Percentiles rank a stretch among this genome's conserved stretches.
phyloP scores from a whole-genome alignment of 495 filamentous ascomycete species.

The Bryoglossum gracile region DNA sequence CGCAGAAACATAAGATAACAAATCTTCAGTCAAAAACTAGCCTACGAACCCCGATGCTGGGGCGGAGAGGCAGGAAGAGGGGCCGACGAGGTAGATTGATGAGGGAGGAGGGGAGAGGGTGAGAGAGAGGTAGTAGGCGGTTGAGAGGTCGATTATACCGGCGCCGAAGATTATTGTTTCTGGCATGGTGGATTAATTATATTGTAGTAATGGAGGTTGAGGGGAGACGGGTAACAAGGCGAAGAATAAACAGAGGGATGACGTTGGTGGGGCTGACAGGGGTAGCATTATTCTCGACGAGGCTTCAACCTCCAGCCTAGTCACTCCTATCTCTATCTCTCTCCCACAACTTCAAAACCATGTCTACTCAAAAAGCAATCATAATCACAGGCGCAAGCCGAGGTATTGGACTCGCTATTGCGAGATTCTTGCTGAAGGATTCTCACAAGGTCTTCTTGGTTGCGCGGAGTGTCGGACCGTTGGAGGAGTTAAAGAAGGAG shows the following conservation, averaged over 20 bases:
- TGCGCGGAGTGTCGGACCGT: constrained; percentile 58
- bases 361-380: constrained; percentile 44
- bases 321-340: neutral
- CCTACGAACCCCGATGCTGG: constrained; percentile 67
- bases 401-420: constrained; percentile 77
- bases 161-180: constrained; percentile 66
- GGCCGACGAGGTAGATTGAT: constrained; percentile 63
- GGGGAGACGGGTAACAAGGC: neutral
- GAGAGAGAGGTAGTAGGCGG: constrained; percentile 68
- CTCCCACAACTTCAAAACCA: neutral
- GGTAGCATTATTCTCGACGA: constrained; percentile 6
- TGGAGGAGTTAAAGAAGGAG: constrained; percentile 58
- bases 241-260: neutral
- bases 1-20: constrained; percentile 50
- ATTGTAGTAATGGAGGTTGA: neutral
- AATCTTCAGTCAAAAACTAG: constrained; percentile 70
- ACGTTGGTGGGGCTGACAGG: neutral
- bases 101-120: constrained; percentile 44
- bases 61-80: constrained; percentile 56
- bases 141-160: constrained; percentile 74
- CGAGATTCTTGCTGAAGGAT: constrained; percentile 60
- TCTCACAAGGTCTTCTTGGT: constrained; percentile 68
- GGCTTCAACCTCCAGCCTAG: neutral
- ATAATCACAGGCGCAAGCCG: constrained; percentile 65
- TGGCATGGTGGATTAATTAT: neutral